Base-by-base conservation (phyloP, 2,329 filamentous ascomycete species). In the Pseudocercospora fuligena region DNA sequence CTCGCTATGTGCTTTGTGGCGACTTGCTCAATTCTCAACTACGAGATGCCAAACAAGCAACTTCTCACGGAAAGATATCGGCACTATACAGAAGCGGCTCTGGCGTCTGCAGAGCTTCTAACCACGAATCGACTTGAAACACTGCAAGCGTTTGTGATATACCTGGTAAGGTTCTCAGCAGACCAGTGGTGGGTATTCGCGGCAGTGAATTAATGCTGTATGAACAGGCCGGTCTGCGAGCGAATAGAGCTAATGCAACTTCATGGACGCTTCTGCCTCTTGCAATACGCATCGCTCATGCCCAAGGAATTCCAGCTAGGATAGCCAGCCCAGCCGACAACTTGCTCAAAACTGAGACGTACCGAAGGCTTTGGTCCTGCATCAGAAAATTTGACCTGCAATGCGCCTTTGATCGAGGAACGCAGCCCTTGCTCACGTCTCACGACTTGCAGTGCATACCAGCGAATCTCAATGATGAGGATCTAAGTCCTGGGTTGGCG, bases 301-400 rank as follows among this genome's bases (percentile, higher is more conserved):
- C 65, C 12, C 61, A 64, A 31, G 61, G 62, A 21, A 57, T 66
- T 4, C 58, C 58, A 11, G n/a, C 33, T 6, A 46, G 31, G 5
- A 31, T 57, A 3, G 23, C 3, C 11, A 21, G 25, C n/a, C 46
- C 29, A 33, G 11, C 14, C 27, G 19, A 47, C 27, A n/a, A 21
- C 43, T 12, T 57, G 11, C 25, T 67, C 9, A 59, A 47, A 2
- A 27, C n/a, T 11, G 61, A 67, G 46, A 8, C 64, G 3, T 40
- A 33, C 21, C 61, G 57, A 19, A 56, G 65, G 43, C 58, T 65
- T 12, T 67, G 65, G 65, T 47, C 16, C 16, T 64, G 61, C 25
- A 67, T 67, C 16, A 61, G 57, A n/a, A 29, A 61, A 14, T 58
- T 67, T 6, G 65, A 67, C 57, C 11, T 67, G 16, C 65, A 67